Base-by-base conservation (phyloP, 2,329 filamentous ascomycete species). In the Colletotrichum destructivum region DNA sequence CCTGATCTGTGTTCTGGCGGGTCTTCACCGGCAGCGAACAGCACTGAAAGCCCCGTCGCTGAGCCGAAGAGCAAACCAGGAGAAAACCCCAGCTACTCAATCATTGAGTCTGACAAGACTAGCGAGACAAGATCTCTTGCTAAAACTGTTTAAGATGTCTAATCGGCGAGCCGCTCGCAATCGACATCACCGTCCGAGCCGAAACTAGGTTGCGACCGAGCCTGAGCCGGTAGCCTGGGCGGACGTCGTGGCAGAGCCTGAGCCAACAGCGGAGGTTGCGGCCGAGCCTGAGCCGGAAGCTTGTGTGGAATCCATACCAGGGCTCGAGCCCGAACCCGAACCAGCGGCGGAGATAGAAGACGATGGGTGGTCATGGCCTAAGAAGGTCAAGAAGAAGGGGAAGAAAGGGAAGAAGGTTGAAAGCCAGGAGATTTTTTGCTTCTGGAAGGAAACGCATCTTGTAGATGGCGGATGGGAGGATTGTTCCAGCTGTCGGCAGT, bases 161-260 rank as follows among this genome's bases (percentile, higher is more conserved):
- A 64, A 5, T 67, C 76, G 0, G 38, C 71, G 0, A 73, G 74
- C 1, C 71, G 69, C 35, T 77, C 75, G 2, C 75, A 75, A 0
- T 64, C 75, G 7, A 75, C 75, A 8, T 74, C 71, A 1, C 62
- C 21, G 1, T 79, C 77, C 31, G 77, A 78, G 13, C 78, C 79
- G 0, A 72, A 66, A n/a, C n/a, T n/a, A 51, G 47, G 47, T 51
- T n/a, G 3, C n/a, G 3, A n/a, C 18, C 1, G 2, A 51, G 18
- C 12, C 47, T 16, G n/a, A 49, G 47, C 13, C n/a, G 6, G 47
- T 49, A 15, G 47, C 47, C 12, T 49, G 2, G 13, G 16, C 16
- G n/a, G 47, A 49, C 16, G 12, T 49, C n/a, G 47, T 49, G 6
- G 13, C 47, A 49, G 47, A 49, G 47, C 47, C 47, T 49, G n/a